Evolutionary conservation across 2,329 filamentous ascomycete genomes (phyloP).

Genomic region (Alternaria angustiovoidea): DNA sequence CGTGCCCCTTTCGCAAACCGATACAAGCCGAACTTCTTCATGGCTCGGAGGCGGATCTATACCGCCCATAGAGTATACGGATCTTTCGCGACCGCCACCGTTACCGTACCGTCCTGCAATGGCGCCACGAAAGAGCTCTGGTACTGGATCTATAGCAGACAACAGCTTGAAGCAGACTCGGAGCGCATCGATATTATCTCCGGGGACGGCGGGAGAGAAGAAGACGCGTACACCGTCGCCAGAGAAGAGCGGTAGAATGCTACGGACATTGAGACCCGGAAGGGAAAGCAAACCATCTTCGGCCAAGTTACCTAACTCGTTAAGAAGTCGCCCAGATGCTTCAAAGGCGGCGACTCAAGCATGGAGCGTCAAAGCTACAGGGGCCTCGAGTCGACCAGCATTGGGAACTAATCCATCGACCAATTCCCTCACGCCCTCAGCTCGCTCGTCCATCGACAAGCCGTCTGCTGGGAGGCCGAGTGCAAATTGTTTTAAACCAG

Average conservation of each 20-base stretch:
- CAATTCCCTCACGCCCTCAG: slow-evolving; percentile 29
- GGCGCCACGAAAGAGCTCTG: slow-evolving; percentile 57
- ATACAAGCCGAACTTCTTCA: slow-evolving; percentile 26
- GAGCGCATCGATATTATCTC: slow-evolving; percentile 43
- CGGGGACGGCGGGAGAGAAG: slow-evolving; percentile 50
- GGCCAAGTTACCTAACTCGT: slow-evolving; percentile 55
- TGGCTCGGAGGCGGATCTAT: slow-evolving; percentile 85
- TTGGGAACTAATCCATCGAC: slow-evolving; percentile 25
- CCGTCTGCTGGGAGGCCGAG: slow-evolving; percentile 31
- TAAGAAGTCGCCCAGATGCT: slow-evolving; percentile 61
- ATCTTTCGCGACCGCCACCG: slow-evolving; percentile 76
- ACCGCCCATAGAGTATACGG: slow-evolving; percentile 78
- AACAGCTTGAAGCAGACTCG: slow-evolving; percentile 33
- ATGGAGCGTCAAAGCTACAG: slow-evolving; percentile 57
- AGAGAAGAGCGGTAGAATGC: slow-evolving; percentile 67
- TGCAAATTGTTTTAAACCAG: slow-evolving; percentile 18
- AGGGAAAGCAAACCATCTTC: slow-evolving; percentile 57
- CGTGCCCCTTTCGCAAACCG: slow-evolving; percentile 17
- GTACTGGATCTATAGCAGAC: slow-evolving; percentile 32
- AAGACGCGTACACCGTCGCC: slow-evolving; percentile 67
- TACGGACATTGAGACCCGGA: slow-evolving; percentile 61
- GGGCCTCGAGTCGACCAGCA: slow-evolving; percentile 26
- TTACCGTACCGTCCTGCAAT: slow-evolving; percentile 65
- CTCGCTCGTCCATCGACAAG: slow-evolving; percentile 43
- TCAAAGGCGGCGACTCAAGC: slow-evolving; percentile 70